phyloP scores from a whole-genome alignment of 225 moss, liverwort and hornwort genomes.

The Physcomitrium patens region DNA sequence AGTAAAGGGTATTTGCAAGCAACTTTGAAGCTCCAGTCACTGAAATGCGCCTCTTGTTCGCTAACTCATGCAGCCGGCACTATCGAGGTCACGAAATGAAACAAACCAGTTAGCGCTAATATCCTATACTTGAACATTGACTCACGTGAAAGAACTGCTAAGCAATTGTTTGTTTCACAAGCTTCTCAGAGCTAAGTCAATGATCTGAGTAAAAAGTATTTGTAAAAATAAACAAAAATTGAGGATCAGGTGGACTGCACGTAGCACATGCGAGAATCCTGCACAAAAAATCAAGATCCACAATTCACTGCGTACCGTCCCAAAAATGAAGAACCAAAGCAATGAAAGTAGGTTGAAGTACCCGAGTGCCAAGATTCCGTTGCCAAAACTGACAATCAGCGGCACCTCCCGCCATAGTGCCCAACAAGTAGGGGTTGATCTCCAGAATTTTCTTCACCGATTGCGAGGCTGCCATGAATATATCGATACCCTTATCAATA shows the following conservation, averaged over 20 bases:
- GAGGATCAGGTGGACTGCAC: not conserved
- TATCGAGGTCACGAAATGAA: constrained; percentile 15
- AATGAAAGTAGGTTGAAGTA: constrained; percentile 26
- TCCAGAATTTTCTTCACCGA: constrained; percentile 86
- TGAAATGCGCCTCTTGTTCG: constrained; percentile 86
- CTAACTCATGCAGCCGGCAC: constrained; percentile 78
- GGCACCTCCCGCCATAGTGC: constrained; percentile 92
- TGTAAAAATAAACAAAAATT: not conserved
- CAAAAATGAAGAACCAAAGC: not conserved
- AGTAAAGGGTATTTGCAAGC: constrained; percentile 85
- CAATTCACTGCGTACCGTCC: not conserved
- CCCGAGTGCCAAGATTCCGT: constrained; percentile 82
- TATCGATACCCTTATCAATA: constrained; percentile 21
- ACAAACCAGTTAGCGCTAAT: not conserved
- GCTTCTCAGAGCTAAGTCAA: not conserved
- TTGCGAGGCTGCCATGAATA: constrained; percentile 66
- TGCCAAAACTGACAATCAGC: constrained; percentile 97
- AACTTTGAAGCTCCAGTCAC: constrained; percentile 90
- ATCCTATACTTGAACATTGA: not conserved
- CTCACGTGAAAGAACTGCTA: not conserved
- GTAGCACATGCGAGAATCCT: not conserved
- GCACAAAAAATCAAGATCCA: not conserved
- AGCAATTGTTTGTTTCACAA: not conserved
- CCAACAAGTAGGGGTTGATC: constrained; percentile 85
- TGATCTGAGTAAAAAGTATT: not conserved